These are phyloP conservation scores for Ganoderma lingzhi DNA, from an alignment of 1,284 basidiomycete species.

Conservation along the genomic window DNA sequence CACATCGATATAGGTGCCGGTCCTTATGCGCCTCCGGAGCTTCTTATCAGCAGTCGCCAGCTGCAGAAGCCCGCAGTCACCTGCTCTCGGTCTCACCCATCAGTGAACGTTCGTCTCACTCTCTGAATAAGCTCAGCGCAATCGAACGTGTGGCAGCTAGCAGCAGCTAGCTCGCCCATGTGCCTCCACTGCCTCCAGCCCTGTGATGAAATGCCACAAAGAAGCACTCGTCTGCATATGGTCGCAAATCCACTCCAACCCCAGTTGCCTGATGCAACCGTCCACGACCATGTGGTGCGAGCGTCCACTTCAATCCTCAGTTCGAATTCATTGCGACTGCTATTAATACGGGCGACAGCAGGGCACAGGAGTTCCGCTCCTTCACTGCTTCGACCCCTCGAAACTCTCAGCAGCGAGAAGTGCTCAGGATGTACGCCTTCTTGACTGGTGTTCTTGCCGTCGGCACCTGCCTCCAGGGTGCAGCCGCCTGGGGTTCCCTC, in stretches of 20 bases:
- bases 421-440: constrained; percentile 11
- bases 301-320: neutral
- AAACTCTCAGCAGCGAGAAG: neutral
- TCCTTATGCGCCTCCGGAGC: neutral
- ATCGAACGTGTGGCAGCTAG: constrained; percentile 21
- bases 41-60: neutral
- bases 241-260: constrained; percentile 12
- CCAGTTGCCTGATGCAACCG: constrained; percentile 12
- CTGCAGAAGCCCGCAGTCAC: neutral
- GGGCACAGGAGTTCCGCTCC: neutral
- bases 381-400: neutral
- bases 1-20: too few species aligned
- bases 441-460: neutral
- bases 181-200: neutral
- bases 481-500: constrained; percentile 23
- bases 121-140: neutral
- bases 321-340: neutral
- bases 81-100: neutral
- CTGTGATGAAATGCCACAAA: constrained; percentile 16
- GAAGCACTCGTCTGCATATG: constrained; percentile 21
- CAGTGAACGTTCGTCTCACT: neutral
- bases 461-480: constrained; percentile 10
- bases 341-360: neutral
- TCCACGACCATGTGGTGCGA: constrained; percentile 10
- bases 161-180: neutral